Base-by-base conservation (phyloP, 495 filamentous ascomycete species). In the Evernia prunastri region DNA sequence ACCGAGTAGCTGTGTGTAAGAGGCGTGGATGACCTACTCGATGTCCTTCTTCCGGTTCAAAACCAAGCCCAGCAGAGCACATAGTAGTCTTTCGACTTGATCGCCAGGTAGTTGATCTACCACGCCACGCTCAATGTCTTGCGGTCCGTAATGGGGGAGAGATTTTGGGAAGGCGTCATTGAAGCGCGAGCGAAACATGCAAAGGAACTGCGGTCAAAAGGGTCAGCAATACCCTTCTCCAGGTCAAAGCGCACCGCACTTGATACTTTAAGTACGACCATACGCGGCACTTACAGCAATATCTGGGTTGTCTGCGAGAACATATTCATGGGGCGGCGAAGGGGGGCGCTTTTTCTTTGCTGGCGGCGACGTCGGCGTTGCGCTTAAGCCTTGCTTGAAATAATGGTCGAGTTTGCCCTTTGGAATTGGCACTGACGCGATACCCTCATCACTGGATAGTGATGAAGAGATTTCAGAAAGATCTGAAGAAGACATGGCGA, bases 21-120 rank as follows among this genome's bases (percentile, higher is more conserved):
- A 23, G 36, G 25, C 15, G 33, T 51, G 76, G 72, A 69, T 70
- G 69, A 80, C 91, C 77, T 84, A 98, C 94, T 97, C 96, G 70
- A 97, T 89, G 79, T 94, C 89, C 72, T 98, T 96, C 81, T 97
- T 97, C 70, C 94, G 86, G 71, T 98, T 98, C 67, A 97, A 81
- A 60, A 96, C 83, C 71, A 97, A 79, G 36, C 90, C 85, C 27
- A 98, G 75, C 53, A 98, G 77, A 69, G 91, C 90, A 80, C 95
- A 97, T 39, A 98, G 78, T 53, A 98, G 83, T 69, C 85, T 81
- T 77, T 97, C 93, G 39, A 92, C 87, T 68, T 89, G 86, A 71
- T 94, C 87, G 66, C 89, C 89, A 17, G 94, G 95, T 18, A 86
- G 73, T 37, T 79, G 69, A 68, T 96, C 90, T 56, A 84, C 82